Evolutionary conservation across 1,139 yeast genomes (phyloP).

Genomic region (Lodderomyces oxycetoniae): DNA sequence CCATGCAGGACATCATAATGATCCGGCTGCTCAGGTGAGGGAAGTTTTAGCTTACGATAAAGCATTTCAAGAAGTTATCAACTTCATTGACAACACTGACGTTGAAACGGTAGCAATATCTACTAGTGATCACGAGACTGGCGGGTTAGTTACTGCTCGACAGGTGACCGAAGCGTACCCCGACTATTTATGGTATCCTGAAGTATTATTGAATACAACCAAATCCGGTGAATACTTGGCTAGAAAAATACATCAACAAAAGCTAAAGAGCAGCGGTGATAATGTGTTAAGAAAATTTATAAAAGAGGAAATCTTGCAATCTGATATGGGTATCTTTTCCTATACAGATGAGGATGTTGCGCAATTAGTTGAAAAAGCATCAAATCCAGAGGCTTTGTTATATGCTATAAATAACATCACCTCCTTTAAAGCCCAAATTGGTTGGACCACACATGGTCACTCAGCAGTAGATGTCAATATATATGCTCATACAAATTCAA

Average conservation of each 20-base stretch:
- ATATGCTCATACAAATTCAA: constrained; percentile 64
- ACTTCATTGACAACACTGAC: constrained; percentile 60
- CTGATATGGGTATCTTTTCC: constrained; percentile 58
- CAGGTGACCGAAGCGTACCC: constrained; percentile 49
- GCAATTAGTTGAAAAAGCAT: constrained; percentile 19
- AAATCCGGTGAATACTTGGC: constrained; percentile 71
- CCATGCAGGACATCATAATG: constrained; percentile 88
- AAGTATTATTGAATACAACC: constrained; percentile 59
- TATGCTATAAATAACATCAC: constrained; percentile 51
- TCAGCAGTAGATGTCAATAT: constrained; percentile 87
- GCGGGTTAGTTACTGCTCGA: constrained; percentile 73
- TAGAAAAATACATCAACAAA: constrained; percentile 23
- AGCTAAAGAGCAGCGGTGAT: constrained; percentile 21
- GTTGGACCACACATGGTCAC: constrained; percentile 91
- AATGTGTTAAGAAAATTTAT: constrained; percentile 39
- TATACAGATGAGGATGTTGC: constrained; percentile 47
- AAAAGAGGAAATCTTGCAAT: constrained; percentile 44
- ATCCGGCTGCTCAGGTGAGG: constrained; percentile 47
- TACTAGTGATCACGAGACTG: constrained; percentile 91
- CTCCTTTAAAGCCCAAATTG: constrained; percentile 68
- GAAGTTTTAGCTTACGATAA: constrained; percentile 59
- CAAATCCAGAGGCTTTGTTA: constrained; percentile 20
- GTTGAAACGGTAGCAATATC: constrained; percentile 71
- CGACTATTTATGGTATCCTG: constrained; percentile 74
- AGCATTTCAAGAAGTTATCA: constrained; percentile 65